Evolutionary conservation across 179 eudicot genomes (phyloP), one percentile per base, ranked within the genome.

Genomic region (Dionaea muscipula): DNA sequence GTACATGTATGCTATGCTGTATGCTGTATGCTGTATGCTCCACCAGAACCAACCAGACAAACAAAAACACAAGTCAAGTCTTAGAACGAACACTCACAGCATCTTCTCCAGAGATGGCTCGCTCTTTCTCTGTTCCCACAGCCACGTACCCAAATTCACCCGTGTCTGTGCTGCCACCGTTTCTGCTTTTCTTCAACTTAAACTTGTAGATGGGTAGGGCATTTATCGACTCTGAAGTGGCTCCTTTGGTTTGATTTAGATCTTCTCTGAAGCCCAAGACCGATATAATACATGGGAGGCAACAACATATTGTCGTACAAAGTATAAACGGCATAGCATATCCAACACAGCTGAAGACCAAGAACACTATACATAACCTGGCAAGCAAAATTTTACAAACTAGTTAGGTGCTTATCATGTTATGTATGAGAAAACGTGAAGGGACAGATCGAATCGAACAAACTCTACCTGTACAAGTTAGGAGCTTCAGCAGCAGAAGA

Each of bases 321-420:
- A 93, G 78, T 66, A 93, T 83, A 71, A 93, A 88, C 31, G 99
- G 99, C 96, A 93, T 84, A 18, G 99, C 96, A 76, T 93, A 93
- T 57, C 99, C 96, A 15, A 93, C 85, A 69, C 99, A 93, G 79
- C 99, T 77, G 72, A 93, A 74, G 60, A 80, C 51, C 60, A 93
- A 93, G 76, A 88, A 93, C 53, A 81, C 96, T 72, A 93, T 75
- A 67, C 96, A 88, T 62, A 93, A 66, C 83, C 99, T 93, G 93
- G 51, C 35, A 26, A 31, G 0, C 35, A 43, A 17, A 17, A n/a
- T 6, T 43, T 16, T 11, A 12, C 44, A 39, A 12, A 39, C 12
- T 3, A n/a, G n/a, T 39, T 39, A 10, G 16, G 4, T 2, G n/a
- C n/a, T 12, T n/a, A 39, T 15, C 12, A n/a, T n/a, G n/a, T n/a